Conservation (phyloP, 495 filamentous ascomycete genomes). For the Amphirosellinia nigrospora region DNA sequence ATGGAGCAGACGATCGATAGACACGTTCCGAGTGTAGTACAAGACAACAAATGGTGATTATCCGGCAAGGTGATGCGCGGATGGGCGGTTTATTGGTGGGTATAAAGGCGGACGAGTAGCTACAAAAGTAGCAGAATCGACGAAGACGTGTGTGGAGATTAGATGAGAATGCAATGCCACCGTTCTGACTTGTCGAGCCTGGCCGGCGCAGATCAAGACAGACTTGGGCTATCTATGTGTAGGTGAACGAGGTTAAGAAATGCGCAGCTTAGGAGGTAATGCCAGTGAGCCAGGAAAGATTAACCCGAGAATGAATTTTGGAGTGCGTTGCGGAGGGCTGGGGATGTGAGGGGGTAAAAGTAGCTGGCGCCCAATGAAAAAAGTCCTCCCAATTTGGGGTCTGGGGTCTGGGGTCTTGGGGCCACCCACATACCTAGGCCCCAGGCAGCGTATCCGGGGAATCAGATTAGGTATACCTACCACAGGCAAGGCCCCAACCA, state of each 20-base stretch:
- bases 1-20: slow-evolving; percentile 7
- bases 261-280: neutral
- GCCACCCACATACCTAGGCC: no score
- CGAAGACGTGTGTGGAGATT: slow-evolving; percentile 22
- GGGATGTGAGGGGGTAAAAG: slow-evolving; percentile 28
- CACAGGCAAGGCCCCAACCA: neutral
- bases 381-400: slow-evolving; percentile 9
- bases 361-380: slow-evolving; percentile 33
- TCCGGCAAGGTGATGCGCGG: slow-evolving; percentile 20
- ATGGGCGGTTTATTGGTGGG: slow-evolving; percentile 24
- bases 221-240: neutral
- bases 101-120: slow-evolving; percentile 16
- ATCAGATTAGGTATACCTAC: neutral
- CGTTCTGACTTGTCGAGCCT: slow-evolving; percentile 16
- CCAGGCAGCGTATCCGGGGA: slow-evolving; percentile 2
- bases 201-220: slow-evolving; percentile 3
- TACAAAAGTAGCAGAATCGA: slow-evolving; percentile 15
- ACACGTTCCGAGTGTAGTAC: slow-evolving; percentile 25
- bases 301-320: slow-evolving; percentile 14
- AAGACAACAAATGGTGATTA: slow-evolving; percentile 24
- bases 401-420: neutral
- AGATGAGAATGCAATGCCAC: slow-evolving; percentile 10
- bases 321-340: slow-evolving; percentile 38
- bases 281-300: slow-evolving; percentile 6
- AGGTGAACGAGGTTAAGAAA: neutral